Evolutionary conservation across 2,329 filamentous ascomycete species (phyloP).

Genomic region (Trichophyton rubrum): DNA sequence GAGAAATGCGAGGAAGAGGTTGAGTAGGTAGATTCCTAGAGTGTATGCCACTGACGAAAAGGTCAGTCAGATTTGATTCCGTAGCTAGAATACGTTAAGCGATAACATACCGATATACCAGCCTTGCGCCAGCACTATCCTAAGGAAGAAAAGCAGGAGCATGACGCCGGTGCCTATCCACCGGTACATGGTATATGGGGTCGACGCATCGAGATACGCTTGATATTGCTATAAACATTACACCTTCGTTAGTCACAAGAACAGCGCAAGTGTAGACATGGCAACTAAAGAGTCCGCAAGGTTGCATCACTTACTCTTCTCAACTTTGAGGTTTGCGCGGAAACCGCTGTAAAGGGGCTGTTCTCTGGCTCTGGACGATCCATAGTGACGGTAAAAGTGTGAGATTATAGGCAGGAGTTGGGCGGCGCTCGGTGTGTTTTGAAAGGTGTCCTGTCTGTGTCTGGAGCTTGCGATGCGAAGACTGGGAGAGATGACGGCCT

Average conservation of each 20-base stretch:
- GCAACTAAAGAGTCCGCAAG: background rate
- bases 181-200: conserved; percentile 76
- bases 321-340: conserved; percentile 56
- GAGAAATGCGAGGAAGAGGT: conserved; percentile 96
- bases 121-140: conserved; percentile 84
- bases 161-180: conserved; percentile 72
- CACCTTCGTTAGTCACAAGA: background rate
- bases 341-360: conserved; percentile 84
- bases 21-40: conserved; percentile 95
- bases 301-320: conserved; percentile 25
- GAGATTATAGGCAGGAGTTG: background rate
- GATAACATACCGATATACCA: conserved; percentile 81
- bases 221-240: conserved; percentile 62
- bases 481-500: background rate
- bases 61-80: background rate
- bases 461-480: background rate
- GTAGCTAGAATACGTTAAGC: background rate
- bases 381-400: conserved; percentile 42
- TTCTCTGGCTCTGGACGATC: conserved; percentile 76
- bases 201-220: conserved; percentile 84
- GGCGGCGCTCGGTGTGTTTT: background rate
- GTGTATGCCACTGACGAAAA: conserved; percentile 69
- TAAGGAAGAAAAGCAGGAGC: conserved; percentile 70
- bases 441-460: background rate
- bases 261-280: background rate